A percentile compares a stretch with the other conserved stretches of the same genome.
These are phyloP conservation scores for Aspergillus proliferans DNA, from an alignment of 2,329 filamentous ascomycete species.

Conservation along the genomic window DNA sequence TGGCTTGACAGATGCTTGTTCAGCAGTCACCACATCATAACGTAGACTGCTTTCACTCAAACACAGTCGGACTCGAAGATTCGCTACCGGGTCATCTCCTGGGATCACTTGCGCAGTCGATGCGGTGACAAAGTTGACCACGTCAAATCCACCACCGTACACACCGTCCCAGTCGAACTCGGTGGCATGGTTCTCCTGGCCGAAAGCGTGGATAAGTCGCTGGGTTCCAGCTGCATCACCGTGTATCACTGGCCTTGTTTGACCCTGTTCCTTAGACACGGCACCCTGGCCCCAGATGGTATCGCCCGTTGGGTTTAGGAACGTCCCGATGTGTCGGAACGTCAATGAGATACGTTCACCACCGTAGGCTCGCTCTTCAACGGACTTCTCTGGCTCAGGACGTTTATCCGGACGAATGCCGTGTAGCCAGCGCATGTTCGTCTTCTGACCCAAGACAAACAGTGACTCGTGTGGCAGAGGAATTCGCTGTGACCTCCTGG, in stretches of 20 bases:
- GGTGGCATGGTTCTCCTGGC: constrained; percentile 69
- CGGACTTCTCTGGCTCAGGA: constrained; percentile 57
- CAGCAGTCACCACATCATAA: constrained; percentile 17
- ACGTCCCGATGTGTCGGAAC: constrained; percentile 84
- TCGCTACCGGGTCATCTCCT: constrained; percentile 27
- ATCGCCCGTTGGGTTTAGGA: constrained; percentile 57
- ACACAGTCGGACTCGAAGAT: constrained; percentile 33
- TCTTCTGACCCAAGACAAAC: constrained; percentile 70
- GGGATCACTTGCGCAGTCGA: constrained; percentile 26
- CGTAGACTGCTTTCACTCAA: constrained; percentile 36
- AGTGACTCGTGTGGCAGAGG: constrained; percentile 82
- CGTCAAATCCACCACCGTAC: constrained; percentile 80
- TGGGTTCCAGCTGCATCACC: constrained; percentile 59
- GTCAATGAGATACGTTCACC: constrained; percentile 86
- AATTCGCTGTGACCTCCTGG: constrained; percentile 59
- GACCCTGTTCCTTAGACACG: constrained; percentile 55
- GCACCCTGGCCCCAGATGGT: constrained; percentile 92
- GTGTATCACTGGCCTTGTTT: constrained; percentile 61
- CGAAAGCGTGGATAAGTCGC: constrained; percentile 69
- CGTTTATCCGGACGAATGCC: constrained; percentile 87
- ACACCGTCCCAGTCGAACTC: constrained; percentile 65
- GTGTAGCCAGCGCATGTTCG: constrained; percentile 85
- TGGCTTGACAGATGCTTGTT: not conserved
- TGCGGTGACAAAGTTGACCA: constrained; percentile 48
- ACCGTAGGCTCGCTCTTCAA: constrained; percentile 63